Conservation (phyloP, 73 alveolate species). For the Strombidium stylifer region DNA sequence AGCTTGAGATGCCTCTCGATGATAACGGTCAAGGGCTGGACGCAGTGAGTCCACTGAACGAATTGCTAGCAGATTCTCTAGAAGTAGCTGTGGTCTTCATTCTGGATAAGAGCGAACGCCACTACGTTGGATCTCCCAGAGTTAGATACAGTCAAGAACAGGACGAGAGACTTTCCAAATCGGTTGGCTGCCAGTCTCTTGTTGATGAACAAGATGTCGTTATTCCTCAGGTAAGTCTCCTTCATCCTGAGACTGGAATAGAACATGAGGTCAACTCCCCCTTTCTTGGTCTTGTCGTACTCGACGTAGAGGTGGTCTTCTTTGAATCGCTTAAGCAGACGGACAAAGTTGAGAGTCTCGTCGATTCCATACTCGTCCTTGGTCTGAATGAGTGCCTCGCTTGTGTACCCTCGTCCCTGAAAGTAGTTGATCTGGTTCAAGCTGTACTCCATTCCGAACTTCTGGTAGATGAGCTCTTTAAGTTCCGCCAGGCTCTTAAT, state of each 20-base stretch:
- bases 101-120: constrained; percentile 3
- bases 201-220: constrained; percentile 16
- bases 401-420: constrained; percentile 20
- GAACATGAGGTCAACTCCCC: not conserved
- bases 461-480: constrained; percentile 27
- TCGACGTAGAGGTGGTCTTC: constrained; percentile 4
- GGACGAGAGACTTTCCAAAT: constrained; percentile 7
- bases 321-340: not conserved
- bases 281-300: constrained; percentile 8
- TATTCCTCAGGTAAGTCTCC: not conserved
- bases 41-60: not conserved
- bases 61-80: not conserved
- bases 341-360: not conserved
- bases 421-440: constrained; percentile 12
- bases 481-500: constrained; percentile 3
- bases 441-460: constrained; percentile 25
- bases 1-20: constrained; percentile 22
- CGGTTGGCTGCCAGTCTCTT: constrained; percentile 15
- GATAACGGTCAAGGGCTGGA: constrained; percentile 10
- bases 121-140: constrained; percentile 8
- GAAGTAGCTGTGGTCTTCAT: constrained; percentile 11
- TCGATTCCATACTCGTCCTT: not conserved
- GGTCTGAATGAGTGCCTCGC: constrained; percentile 20
- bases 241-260: constrained; percentile 9
- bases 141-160: constrained; percentile 31